Base-by-base conservation (phyloP, 1,139 yeast species). In the Candida labiduridarum region DNA sequence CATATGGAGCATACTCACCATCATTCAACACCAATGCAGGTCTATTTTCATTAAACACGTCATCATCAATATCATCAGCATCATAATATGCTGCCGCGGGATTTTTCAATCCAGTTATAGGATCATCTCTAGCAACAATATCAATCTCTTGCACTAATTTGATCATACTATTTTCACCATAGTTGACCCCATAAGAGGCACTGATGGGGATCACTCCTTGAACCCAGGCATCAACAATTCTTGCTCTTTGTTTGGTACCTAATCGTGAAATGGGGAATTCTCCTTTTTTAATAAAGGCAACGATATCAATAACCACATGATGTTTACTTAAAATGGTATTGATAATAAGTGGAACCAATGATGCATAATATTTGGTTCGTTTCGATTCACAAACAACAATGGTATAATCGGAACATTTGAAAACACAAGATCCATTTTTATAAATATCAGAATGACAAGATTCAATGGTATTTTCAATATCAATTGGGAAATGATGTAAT, bases 401-500 rank as follows among this genome's bases (percentile, higher is more conserved):
- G 1, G 89, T 82, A 59, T 87, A 83, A 25, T 91, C 96, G 12
- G 92, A 91, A 46, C 95, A 86, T 63, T 89, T 91, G 67, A 90
- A 87, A 1, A 91, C 80, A 59, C 94, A 87, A 31, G 83, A 74
- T 2, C 87, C 87, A 47, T 83, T 83, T 43, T 74, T 70, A 53
- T 71, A 72, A 45, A 88, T 82, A 50, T 81, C 82, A 6, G 79
- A 60, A 61, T 88, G 92, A 46, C 85, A 78, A 1, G 78, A 72
- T 60, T 85, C 94, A 29, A 91, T 84, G 2, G 96, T 84, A 41
- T 72, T 73, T 60, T 92, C 97, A 54, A 92, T 79, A 65, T 92
- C 98, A 33, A 78, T 71, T 1, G 96, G 96, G 74, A 94, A 94
- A 66, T 90, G 96, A 61, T 89, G 92, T 56, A 94, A 72, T 0